phyloP scores from a whole-genome alignment of 1,284 basidiomycete species.

The Tilletia indica region DNA sequence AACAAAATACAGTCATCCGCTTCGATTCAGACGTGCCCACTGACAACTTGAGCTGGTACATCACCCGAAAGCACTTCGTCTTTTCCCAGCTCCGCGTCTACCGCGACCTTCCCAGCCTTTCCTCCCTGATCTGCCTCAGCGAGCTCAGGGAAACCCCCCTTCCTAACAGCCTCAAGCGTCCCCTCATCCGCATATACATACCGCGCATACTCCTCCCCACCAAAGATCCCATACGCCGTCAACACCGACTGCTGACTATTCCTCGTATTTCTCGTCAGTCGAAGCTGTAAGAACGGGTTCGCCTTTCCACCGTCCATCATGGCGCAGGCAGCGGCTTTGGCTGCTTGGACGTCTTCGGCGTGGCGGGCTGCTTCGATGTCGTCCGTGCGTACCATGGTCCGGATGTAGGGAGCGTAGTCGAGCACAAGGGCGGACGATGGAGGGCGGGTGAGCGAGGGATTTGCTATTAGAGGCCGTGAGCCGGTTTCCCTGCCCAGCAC shows the following conservation, averaged over 20 bases:
- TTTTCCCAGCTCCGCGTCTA: too few species aligned
- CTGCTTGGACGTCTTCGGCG: constrained; percentile 24
- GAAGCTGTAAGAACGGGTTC: constrained; percentile 2
- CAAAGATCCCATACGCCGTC: background rate
- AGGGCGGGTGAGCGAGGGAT: constrained; percentile 53
- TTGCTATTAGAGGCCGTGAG: constrained; percentile 55
- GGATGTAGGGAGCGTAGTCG: constrained; percentile 72
- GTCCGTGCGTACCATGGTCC: constrained; percentile 69
- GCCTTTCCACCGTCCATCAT: background rate
- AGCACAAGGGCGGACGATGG: constrained; percentile 59
- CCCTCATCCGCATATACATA: background rate
- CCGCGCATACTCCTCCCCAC: background rate
- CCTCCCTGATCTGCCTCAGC: too few species aligned
- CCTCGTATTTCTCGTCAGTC: background rate
- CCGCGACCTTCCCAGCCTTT: too few species aligned
- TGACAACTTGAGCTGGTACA: too few species aligned
- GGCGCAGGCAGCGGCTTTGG: background rate
- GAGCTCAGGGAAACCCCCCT: background rate
- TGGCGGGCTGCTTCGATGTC: constrained; percentile 59
- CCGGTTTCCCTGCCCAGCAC: constrained; percentile 35
- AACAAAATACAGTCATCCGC: too few species aligned
- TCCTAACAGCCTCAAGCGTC: background rate
- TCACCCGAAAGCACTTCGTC: too few species aligned
- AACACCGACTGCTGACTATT: constrained; percentile 10
- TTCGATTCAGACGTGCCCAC: too few species aligned